A percentile compares a stretch with the other conserved stretches of the same genome.
phyloP scores from a whole-genome alignment of 2,329 filamentous ascomycete species.

The Zymoseptoria pseudotritici region DNA sequence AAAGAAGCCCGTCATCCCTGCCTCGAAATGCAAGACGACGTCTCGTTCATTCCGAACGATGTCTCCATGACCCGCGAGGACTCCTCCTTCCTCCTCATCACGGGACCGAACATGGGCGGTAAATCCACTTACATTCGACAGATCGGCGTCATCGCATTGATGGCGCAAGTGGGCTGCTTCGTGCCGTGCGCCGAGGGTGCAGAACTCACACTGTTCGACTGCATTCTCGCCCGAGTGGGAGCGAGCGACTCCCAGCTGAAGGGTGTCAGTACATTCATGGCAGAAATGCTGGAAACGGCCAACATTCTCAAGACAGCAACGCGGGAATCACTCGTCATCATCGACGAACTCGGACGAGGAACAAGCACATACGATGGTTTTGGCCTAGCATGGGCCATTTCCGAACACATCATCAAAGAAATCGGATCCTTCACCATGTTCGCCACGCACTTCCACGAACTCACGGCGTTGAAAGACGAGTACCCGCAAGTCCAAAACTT shows the following conservation, averaged over 20 bases:
- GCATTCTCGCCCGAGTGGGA: constrained; percentile 89
- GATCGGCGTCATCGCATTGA: constrained; percentile 90
- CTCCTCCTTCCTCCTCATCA: constrained; percentile 92
- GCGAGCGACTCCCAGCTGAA: constrained; percentile 96
- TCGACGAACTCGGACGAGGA: constrained; percentile 91
- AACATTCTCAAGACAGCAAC: constrained; percentile 98
- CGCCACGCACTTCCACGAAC: constrained; percentile 96
- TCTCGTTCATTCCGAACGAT: constrained; percentile 98
- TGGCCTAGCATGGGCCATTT: constrained; percentile 97
- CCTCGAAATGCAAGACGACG: constrained; percentile 97
- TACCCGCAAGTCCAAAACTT: constrained; percentile 85
- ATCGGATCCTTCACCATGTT: constrained; percentile 93
- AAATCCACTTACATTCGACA: constrained; percentile 98
- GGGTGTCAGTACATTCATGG: constrained; percentile 98
- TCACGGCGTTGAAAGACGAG: constrained; percentile 81
- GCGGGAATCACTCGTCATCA: constrained; percentile 91
- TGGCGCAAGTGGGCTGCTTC: constrained; percentile 96
- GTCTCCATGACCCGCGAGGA: constrained; percentile 69
- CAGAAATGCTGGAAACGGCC: constrained; percentile 97
- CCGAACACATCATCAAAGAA: constrained; percentile 91
- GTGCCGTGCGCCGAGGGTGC: constrained; percentile 77
- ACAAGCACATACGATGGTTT: constrained; percentile 98
- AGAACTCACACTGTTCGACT: constrained; percentile 92
- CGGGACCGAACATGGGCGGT: constrained; percentile 97
- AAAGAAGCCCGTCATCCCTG: constrained; percentile 92